These are phyloP conservation scores for Marsdenia floribunda DNA, from an alignment of 257 asterid species.

Conservation along the genomic window DNA sequence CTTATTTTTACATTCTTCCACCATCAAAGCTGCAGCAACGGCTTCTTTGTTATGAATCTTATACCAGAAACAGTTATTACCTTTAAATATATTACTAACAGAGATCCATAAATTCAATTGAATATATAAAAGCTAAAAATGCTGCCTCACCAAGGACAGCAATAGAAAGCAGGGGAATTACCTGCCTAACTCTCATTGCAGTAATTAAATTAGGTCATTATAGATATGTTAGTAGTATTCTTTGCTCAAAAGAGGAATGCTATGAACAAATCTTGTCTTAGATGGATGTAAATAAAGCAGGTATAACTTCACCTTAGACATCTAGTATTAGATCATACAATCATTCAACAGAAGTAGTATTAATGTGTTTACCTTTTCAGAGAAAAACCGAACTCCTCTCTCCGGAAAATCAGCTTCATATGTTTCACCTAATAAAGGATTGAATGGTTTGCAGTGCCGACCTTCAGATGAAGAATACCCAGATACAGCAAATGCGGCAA, in stretches of 20 bases:
- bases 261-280: not conserved
- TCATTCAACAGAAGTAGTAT: not conserved
- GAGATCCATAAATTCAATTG: not conserved
- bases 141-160: not conserved
- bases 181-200: not conserved
- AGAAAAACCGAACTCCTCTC: conserved; percentile 75
- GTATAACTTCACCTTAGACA: not conserved
- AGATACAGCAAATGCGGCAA: conserved; percentile 95
- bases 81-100: not conserved
- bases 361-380: conserved; percentile 63
- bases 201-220: not conserved
- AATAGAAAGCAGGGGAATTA: not conserved
- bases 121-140: not conserved
- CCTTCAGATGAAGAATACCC: conserved; percentile 97
- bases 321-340: not conserved
- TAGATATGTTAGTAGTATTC: not conserved
- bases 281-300: not conserved
- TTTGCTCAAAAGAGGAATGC: not conserved
- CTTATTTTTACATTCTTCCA: not conserved
- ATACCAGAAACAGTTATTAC: not conserved
- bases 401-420: conserved; percentile 96
- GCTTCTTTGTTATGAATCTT: not conserved
- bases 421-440: conserved; percentile 94
- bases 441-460: conserved; percentile 89
- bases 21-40: not conserved